Evolutionary conservation across 257 asterid genomes (phyloP).

Genomic region (Capsicum chinense): DNA sequence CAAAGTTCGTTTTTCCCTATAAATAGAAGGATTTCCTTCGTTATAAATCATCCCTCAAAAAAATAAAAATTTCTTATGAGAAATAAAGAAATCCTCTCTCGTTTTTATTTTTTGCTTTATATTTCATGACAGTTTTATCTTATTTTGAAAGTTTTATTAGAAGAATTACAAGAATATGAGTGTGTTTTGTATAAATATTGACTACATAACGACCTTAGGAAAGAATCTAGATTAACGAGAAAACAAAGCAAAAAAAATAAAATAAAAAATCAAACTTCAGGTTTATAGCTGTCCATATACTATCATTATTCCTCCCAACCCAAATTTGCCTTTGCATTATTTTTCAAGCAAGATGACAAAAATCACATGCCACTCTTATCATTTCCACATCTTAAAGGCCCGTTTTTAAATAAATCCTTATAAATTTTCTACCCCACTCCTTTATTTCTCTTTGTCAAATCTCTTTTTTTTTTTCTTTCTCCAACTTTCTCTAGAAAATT

Average conservation of each 20-base stretch:
- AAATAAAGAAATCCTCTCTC: too few species aligned
- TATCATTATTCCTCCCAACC: conserved; percentile 19
- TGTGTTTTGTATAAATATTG: neutral
- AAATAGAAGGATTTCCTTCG: too few species aligned
- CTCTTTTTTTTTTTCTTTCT: neutral
- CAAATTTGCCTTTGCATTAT: conserved; percentile 8
- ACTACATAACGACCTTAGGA: neutral
- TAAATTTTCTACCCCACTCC: neutral
- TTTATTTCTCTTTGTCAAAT: neutral
- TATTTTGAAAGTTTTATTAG: neutral
- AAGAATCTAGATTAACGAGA: neutral
- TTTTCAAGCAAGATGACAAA: conserved; percentile 14
- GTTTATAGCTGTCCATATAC: neutral
- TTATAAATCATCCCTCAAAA: too few species aligned
- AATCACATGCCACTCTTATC: conserved; percentile 14
- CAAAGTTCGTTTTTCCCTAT: too few species aligned
- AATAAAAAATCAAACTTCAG: too few species aligned
- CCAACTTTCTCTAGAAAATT: neutral
- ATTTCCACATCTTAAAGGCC: neutral
- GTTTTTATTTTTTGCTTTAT: neutral
- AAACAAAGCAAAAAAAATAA: neutral
- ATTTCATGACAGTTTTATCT: neutral
- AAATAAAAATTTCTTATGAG: too few species aligned
- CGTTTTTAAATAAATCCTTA: neutral
- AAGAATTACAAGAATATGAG: neutral